phyloP scores from a whole-genome alignment of 192 early-diverging fungal species.

The Linnemannia exigua region DNA sequence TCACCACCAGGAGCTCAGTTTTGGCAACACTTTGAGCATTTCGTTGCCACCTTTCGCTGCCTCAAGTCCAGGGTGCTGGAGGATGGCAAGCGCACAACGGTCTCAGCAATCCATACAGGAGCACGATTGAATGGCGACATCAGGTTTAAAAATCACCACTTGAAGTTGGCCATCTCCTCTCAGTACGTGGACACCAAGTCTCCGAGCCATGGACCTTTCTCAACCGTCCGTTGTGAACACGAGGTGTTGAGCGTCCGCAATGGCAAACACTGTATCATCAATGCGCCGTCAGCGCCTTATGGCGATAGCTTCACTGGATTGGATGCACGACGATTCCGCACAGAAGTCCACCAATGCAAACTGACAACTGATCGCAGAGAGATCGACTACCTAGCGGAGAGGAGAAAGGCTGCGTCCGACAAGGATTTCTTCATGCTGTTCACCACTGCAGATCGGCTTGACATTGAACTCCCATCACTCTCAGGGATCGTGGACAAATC shows the following conservation, averaged over 20 bases:
- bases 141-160: constrained; percentile 40
- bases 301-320: constrained; percentile 35
- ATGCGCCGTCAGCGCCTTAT: constrained; percentile 29
- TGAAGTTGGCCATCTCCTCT: constrained; percentile 19
- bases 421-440: constrained; percentile 54
- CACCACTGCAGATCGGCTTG: constrained; percentile 23
- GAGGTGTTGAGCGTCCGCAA: constrained; percentile 23
- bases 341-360: constrained; percentile 54
- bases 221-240: constrained; percentile 25
- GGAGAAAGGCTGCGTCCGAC: constrained; percentile 37
- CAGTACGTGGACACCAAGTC: constrained; percentile 39
- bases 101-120: constrained; percentile 26
- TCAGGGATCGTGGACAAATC: constrained; percentile 50
- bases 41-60: constrained; percentile 39
- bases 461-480: constrained; percentile 28
- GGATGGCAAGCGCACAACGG: constrained; percentile 23
- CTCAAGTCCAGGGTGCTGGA: constrained; percentile 38
- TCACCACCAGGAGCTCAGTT: constrained; percentile 43
- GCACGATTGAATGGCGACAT: constrained; percentile 47
- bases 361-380: constrained; percentile 12
- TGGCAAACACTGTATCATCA: constrained; percentile 31
- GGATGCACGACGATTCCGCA: constrained; percentile 18
- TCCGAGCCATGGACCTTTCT: constrained; percentile 4
- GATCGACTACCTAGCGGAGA: constrained; percentile 28
- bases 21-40: constrained; percentile 58